Conservation (phyloP, 345 rosid species). For the Excoecaria cochinchinensis region DNA sequence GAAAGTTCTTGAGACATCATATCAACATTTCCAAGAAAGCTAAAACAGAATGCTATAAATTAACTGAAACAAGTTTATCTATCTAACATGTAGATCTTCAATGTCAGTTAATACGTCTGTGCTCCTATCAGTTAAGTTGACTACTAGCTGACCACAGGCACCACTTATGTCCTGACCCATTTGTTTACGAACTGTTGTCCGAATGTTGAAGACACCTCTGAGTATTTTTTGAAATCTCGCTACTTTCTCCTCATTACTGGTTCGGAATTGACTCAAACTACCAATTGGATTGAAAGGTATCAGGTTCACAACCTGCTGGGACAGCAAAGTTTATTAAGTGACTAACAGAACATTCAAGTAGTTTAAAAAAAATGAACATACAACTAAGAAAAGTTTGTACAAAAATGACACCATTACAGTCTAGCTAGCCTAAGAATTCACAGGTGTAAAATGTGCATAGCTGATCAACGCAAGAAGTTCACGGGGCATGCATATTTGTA, state of each 20-base stretch:
- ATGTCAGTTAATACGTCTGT: slow-evolving; percentile 52
- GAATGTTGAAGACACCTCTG: slow-evolving; percentile 63
- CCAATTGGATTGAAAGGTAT: slow-evolving; percentile 94
- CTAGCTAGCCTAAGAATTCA: not conserved
- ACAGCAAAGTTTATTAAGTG: slow-evolving; percentile 1
- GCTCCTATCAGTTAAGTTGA: slow-evolving; percentile 48
- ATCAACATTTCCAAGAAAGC: not conserved
- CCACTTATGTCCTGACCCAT: slow-evolving; percentile 96
- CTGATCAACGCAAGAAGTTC: not conserved
- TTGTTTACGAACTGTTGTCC: slow-evolving; percentile 81
- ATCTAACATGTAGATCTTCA: slow-evolving; percentile 71
- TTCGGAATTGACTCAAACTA: slow-evolving; percentile 58
- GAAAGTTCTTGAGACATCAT: too few species aligned
- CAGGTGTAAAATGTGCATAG: not conserved
- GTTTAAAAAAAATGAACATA: too few species aligned
- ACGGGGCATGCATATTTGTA: not conserved
- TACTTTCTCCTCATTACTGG: slow-evolving; percentile 60
- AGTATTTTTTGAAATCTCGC: slow-evolving; percentile 73
- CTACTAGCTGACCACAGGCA: slow-evolving; percentile 95
- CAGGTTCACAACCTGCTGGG: slow-evolving; percentile 78
- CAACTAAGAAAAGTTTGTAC: too few species aligned
- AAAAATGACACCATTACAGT: not conserved
- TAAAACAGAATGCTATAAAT: not conserved
- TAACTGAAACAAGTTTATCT: not conserved
- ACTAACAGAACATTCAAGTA: not conserved